Evolutionary conservation across 164 flowering plant genomes (phyloP), one percentile per base, ranked within the genome.

Genomic region (Kingdonia uniflora): DNA sequence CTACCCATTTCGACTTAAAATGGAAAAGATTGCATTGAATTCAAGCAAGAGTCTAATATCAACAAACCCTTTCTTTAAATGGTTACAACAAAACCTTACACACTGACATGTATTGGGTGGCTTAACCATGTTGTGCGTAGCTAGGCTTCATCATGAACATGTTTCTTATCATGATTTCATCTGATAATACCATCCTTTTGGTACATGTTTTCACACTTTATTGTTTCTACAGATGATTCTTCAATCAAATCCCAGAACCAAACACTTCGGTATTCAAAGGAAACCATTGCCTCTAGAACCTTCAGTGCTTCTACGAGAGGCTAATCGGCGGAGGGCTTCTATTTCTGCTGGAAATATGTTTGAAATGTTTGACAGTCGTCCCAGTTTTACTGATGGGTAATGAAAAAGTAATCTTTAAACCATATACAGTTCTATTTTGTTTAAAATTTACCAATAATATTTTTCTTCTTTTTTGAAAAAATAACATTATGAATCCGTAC

Each of bases 261-360:
- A 81, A 76, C 89, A 76, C 71, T 86, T 92, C 60, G 82, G 85
- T 59, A 86, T 88, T 54, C 95, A 88, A 57, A 88, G 94, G 68
- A 92, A 84, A 58, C 84, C 80, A 24, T 65, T 92, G 69, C 99
- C 99, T 59, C 81, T 92, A 53, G 95, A 86, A 71, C 99, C 99
- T 64, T 76, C 91, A 48, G 55, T 78, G 37, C 94, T 92, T 50
- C 71, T 92, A 56, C 84, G 95, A 25, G 99, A 88, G 68, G 99
- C 99, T 54, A 92, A 92, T 61, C 71, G 97, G 17, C 74, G 99
- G 55, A 86, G 99, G 66, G 99, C 96, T 69, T 88, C 99, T 59
- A 84, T 88, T 55, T 88, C 97, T 60, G 91, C 79, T 62, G 99
- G 97, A 66, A 88, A 92, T 75, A 62, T 73, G 71, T 66, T 59